Percentiles rank a stretch among this genome's conserved stretches.
Evolutionary conservation across 768 basidiomycete species (phyloP).

Genomic region (Leccinum rimulosum): DNA sequence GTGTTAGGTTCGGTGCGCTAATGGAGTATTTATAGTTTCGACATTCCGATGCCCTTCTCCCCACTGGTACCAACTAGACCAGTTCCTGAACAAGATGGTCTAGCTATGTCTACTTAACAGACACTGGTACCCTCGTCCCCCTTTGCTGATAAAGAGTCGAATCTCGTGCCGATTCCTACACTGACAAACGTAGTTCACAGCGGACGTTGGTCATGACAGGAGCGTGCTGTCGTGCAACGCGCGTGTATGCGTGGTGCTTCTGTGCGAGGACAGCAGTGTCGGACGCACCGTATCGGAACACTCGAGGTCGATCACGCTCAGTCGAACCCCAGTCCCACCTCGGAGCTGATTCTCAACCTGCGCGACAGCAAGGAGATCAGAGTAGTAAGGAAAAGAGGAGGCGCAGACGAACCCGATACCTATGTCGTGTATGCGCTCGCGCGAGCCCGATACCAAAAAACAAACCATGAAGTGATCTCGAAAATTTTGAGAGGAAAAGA

Average conservation of each 20-base stretch:
- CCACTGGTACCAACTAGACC: neutral
- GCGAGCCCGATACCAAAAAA: too few species aligned
- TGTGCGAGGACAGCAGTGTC: neutral
- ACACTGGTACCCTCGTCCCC: constrained; percentile 26
- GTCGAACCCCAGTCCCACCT: too few species aligned
- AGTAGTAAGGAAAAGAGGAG: constrained; percentile 6
- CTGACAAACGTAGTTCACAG: constrained; percentile 9
- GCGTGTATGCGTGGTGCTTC: constrained; percentile 10
- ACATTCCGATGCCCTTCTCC: neutral
- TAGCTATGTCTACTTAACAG: constrained; percentile 22
- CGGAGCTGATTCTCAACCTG: too few species aligned
- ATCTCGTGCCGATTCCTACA: neutral
- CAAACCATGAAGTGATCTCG: too few species aligned
- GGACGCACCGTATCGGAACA: constrained; percentile 16
- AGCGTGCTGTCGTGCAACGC: constrained; percentile 1
- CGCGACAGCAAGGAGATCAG: neutral
- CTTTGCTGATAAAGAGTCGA: neutral
- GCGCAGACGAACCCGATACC: too few species aligned
- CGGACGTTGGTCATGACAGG: constrained; percentile 3
- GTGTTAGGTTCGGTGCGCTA: neutral
- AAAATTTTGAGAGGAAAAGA: too few species aligned
- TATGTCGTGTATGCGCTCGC: too few species aligned
- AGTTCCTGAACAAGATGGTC: constrained; percentile 1
- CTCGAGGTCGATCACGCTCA: constrained; percentile 24
- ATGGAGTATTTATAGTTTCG: constrained; percentile 4